Evolutionary conservation across 148 eudicot species (phyloP).

Genomic region (Nepenthes mirabilis): DNA sequence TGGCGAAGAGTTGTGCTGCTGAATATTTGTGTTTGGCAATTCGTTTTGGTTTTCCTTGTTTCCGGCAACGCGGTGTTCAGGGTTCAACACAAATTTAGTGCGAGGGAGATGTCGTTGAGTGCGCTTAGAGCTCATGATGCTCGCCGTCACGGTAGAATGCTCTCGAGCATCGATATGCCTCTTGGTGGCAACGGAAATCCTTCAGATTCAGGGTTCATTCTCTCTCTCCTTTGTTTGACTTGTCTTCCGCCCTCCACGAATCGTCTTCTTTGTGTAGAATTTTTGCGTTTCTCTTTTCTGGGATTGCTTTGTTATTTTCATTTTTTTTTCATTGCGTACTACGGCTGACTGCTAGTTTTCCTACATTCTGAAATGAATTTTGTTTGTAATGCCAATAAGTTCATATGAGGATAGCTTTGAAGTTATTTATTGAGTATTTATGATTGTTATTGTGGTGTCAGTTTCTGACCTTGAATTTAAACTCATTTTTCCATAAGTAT

Average conservation of each 20-base stretch:
- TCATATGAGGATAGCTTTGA: too few relatives aligned
- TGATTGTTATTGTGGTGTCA: too few relatives aligned
- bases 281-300: too few relatives aligned
- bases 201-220: slow-evolving; percentile 49
- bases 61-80: slow-evolving; percentile 35
- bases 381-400: too few relatives aligned
- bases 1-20: slow-evolving; percentile 9
- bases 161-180: slow-evolving; percentile 44
- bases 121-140: slow-evolving; percentile 44
- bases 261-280: neutral
- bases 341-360: too few relatives aligned
- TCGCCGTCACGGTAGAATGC: slow-evolving; percentile 50
- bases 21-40: slow-evolving; percentile 13
- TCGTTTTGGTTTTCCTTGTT: slow-evolving; percentile 8
- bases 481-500: too few relatives aligned
- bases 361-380: too few relatives aligned
- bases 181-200: slow-evolving; percentile 71
- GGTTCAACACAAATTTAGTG: slow-evolving; percentile 48
- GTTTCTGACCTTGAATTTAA: too few relatives aligned
- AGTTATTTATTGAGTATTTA: too few relatives aligned
- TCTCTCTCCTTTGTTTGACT: neutral
- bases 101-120: slow-evolving; percentile 20
- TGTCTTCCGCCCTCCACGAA: too few relatives aligned
- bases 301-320: too few relatives aligned
- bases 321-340: too few relatives aligned